Conservation (phyloP, 805 yeast genomes). For the Candida schatavii region DNA sequence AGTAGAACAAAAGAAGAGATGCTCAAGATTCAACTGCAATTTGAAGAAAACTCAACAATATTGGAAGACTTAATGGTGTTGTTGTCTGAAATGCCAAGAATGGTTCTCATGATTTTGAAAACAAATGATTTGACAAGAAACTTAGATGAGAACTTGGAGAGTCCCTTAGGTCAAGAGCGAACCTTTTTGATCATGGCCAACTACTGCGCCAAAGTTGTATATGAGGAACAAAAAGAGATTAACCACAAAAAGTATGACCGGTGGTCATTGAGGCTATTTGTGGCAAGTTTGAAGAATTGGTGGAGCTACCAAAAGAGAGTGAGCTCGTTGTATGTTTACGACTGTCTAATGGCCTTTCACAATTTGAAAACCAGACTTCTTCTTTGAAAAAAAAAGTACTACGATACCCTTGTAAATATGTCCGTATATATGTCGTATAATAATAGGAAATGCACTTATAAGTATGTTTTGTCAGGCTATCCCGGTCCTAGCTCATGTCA, state of each 20-base stretch:
- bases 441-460: no score
- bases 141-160: constrained; percentile 77
- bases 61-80: constrained; percentile 76
- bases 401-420: constrained; percentile 1
- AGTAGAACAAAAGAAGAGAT: constrained; percentile 63
- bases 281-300: constrained; percentile 26
- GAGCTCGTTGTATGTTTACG: constrained; percentile 32
- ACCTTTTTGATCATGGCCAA: constrained; percentile 86
- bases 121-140: constrained; percentile 92
- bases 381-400: background rate
- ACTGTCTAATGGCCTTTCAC: constrained; percentile 24
- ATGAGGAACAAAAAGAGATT: constrained; percentile 56
- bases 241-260: constrained; percentile 16
- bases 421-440: background rate
- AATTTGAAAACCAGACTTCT: constrained; percentile 9
- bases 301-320: constrained; percentile 28
- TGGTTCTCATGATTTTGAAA: constrained; percentile 81
- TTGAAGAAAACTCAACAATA: constrained; percentile 58
- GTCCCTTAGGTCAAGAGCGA: constrained; percentile 83
- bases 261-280: constrained; percentile 19
- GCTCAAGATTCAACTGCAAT: constrained; percentile 58
- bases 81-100: constrained; percentile 75
- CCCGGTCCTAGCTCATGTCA: constrained; percentile 25
- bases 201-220: constrained; percentile 82
- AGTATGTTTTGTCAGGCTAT: no score